These are phyloP conservation scores for Ustilago nuda DNA, from an alignment of 1,284 basidiomycete species.

Conservation along the genomic window DNA sequence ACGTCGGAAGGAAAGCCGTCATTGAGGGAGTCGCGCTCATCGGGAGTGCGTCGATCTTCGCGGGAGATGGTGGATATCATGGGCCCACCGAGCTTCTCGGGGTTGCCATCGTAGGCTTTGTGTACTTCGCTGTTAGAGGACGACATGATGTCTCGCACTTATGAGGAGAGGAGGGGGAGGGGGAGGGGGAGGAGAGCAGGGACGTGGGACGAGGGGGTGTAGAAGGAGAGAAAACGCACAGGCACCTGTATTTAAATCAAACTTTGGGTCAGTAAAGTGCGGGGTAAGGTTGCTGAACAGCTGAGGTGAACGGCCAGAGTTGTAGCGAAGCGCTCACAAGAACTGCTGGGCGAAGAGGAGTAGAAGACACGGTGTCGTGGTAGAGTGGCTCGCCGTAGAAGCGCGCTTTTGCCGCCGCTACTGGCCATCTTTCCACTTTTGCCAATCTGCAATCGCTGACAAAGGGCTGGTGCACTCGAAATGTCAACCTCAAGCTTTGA, in stretches of 20 bases:
- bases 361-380: not conserved
- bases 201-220: not conserved
- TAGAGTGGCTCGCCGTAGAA: not conserved
- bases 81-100: slow-evolving; percentile 15
- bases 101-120: slow-evolving; percentile 25
- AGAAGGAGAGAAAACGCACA: not conserved
- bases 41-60: slow-evolving; percentile 10
- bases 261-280: not conserved
- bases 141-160: slow-evolving; percentile 16
- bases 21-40: slow-evolving; percentile 8
- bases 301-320: not conserved
- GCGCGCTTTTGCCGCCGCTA: not conserved
- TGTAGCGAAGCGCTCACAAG: not conserved
- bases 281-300: not conserved
- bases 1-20: slow-evolving; percentile 42
- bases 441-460: not conserved
- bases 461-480: not conserved
- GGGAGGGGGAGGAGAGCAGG: not conserved
- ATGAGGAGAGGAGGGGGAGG: not conserved
- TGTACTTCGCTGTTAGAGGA: slow-evolving; percentile 26
- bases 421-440: not conserved
- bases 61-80: slow-evolving; percentile 22
- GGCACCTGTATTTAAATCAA: not conserved
- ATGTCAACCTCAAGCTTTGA: not conserved
- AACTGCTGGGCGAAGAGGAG: not conserved